A percentile compares a stretch with the other conserved stretches of the same genome.
Conservation (phyloP, 75 land plant species). For the Cupressus sempervirens region DNA sequence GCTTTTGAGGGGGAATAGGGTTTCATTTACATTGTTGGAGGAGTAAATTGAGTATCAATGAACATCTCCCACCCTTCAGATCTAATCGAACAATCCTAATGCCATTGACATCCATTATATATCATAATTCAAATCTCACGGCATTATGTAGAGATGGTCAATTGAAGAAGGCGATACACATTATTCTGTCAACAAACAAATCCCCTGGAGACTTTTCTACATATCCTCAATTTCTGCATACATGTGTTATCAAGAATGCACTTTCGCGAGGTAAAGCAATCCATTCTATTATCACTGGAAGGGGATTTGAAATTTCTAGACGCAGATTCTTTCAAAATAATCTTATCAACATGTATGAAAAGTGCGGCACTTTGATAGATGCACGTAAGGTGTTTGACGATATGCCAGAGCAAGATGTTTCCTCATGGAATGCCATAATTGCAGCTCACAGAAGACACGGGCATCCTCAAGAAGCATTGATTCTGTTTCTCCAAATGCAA, state of each 20-base stretch:
- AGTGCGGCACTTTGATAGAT: conserved; percentile 12
- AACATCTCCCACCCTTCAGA: not conserved
- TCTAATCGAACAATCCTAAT: too few relatives aligned
- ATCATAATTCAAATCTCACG: not conserved
- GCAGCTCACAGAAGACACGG: conserved; percentile 4
- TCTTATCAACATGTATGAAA: conserved; percentile 14
- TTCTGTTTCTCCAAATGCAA: conserved; percentile 6
- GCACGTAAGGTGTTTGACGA: conserved; percentile 12
- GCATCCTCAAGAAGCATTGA: not conserved
- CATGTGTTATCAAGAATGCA: not conserved
- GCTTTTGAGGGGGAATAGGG: too few relatives aligned
- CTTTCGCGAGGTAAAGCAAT: not conserved
- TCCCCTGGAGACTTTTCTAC: not conserved
- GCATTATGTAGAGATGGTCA: not conserved
- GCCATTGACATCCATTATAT: not conserved
- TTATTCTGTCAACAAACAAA: not conserved
- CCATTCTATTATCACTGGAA: not conserved
- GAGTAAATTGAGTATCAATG: not conserved
- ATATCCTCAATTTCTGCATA: not conserved
- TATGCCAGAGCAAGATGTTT: conserved; percentile 3
- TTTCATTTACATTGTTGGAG: not conserved
- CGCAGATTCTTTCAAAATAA: not conserved
- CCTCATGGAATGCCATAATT: conserved; percentile 15
- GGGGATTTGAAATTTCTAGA: not conserved
- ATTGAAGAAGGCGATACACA: not conserved